phyloP scores from a whole-genome alignment of 176 grass and related monocot genomes.

The Oryza meyeriana region DNA sequence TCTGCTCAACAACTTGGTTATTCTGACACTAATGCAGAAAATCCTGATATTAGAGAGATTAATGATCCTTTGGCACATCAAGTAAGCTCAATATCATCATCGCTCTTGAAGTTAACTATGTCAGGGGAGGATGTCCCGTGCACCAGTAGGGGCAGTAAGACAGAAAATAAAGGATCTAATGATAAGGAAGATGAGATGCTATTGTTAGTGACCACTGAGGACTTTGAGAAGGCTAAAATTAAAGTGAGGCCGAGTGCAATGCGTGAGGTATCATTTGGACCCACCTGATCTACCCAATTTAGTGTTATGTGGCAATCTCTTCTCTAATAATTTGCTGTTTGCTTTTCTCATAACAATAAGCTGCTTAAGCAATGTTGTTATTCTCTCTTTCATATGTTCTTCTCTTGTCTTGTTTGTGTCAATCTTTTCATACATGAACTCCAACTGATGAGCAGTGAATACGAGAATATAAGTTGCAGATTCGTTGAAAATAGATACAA shows the following conservation, averaged over 20 bases:
- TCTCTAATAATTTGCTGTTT: not conserved
- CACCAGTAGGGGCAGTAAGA: not conserved
- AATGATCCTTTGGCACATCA: slow-evolving; percentile 19
- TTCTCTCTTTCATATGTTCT: not conserved
- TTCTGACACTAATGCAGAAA: slow-evolving; percentile 4
- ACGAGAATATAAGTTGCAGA: not conserved
- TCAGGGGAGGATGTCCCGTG: slow-evolving; percentile 29
- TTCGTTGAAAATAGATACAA: not conserved
- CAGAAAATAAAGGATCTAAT: slow-evolving; percentile 20
- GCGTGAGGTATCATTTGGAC: slow-evolving; percentile 69
- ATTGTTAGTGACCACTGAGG: slow-evolving; percentile 54
- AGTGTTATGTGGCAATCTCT: not conserved
- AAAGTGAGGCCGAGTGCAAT: slow-evolving; percentile 95
- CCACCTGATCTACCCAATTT: not conserved
- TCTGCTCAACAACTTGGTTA: slow-evolving; percentile 16
- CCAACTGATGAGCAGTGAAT: slow-evolving; percentile 3
- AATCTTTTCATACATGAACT: not conserved
- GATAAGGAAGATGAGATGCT: slow-evolving; percentile 25
- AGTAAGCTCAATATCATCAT: slow-evolving; percentile 51
- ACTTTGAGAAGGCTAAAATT: slow-evolving; percentile 82
- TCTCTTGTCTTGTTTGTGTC: not conserved
- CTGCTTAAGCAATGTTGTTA: not conserved
- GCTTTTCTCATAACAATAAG: not conserved
- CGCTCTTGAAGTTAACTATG: slow-evolving; percentile 57
- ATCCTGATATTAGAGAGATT: slow-evolving; percentile 17